Conservation (phyloP, 83 land plant species). For the Picea mariana region DNA sequence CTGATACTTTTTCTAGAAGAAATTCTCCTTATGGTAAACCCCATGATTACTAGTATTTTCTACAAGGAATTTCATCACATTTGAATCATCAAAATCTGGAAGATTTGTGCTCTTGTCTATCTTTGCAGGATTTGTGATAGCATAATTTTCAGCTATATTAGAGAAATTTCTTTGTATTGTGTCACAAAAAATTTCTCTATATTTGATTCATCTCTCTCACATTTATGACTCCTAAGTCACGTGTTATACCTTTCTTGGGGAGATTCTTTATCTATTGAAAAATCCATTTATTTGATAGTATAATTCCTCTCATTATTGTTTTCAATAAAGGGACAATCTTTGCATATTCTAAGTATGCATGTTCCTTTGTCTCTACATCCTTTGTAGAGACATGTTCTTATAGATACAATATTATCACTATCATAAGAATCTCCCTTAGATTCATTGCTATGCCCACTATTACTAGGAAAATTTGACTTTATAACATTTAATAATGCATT, state of each 20-base stretch:
- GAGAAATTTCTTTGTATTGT: conserved; percentile 9
- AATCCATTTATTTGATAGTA: conserved; percentile 9
- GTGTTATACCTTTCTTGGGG: conserved; percentile 82
- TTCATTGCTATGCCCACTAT: too few species aligned
- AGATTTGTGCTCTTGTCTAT: conserved; percentile 20
- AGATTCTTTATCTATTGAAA: conserved; percentile 53
- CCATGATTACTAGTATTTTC: conserved; percentile 60
- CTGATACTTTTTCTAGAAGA: conserved; percentile 69
- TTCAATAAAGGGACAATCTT: background rate
- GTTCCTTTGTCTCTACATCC: background rate
- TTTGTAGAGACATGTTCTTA: too few species aligned
- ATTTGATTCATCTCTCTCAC: conserved; percentile 59
- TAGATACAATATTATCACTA: too few species aligned
- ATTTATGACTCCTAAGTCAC: conserved; percentile 79
- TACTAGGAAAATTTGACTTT: too few species aligned
- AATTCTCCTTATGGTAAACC: conserved; percentile 64
- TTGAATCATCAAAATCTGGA: conserved; percentile 32
- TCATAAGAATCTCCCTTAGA: too few species aligned
- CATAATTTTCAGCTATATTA: background rate
- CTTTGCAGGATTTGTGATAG: background rate
- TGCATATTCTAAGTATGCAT: background rate
- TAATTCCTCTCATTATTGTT: conserved; percentile 23
- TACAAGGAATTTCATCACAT: conserved; percentile 15
- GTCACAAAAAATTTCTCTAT: conserved; percentile 20
- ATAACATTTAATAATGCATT: too few species aligned